Conservation (phyloP, 2,329 filamentous ascomycete species). For the Coniella vitis region DNA sequence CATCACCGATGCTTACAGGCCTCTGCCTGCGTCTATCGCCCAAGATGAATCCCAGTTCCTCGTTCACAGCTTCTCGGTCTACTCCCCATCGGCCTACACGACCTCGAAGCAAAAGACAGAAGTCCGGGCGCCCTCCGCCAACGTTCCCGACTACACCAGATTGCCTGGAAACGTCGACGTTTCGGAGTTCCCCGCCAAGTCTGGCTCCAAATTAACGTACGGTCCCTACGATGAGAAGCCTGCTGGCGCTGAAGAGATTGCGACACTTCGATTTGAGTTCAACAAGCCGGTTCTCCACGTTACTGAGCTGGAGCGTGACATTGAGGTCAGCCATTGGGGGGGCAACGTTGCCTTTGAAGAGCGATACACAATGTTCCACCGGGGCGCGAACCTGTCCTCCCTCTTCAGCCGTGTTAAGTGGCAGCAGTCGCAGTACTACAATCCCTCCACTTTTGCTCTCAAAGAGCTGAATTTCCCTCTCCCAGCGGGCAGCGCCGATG, state of each 20-base stretch:
- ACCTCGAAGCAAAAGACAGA: slow-evolving; percentile 96
- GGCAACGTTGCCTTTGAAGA: slow-evolving; percentile 95
- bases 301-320: slow-evolving; percentile 73
- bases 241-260: slow-evolving; percentile 66
- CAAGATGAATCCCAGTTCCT: slow-evolving; percentile 86
- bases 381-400: slow-evolving; percentile 68
- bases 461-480: slow-evolving; percentile 78
- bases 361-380: slow-evolving; percentile 80
- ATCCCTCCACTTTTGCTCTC: slow-evolving; percentile 68
- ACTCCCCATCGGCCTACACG: slow-evolving; percentile 73
- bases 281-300: slow-evolving; percentile 84
- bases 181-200: slow-evolving; percentile 62
- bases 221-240: slow-evolving; percentile 79
- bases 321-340: slow-evolving; percentile 97
- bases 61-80: slow-evolving; percentile 77
- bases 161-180: slow-evolving; percentile 59
- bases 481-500: slow-evolving; percentile 69
- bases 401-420: slow-evolving; percentile 74
- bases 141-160: slow-evolving; percentile 79
- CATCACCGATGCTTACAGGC: slow-evolving; percentile 68
- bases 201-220: slow-evolving; percentile 81
- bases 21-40: slow-evolving; percentile 74
- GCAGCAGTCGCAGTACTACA: slow-evolving; percentile 67
- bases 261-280: slow-evolving; percentile 86
- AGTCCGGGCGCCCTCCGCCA: slow-evolving; percentile 73